These are phyloP conservation scores for Mycosphaerella sp. DNA, from an alignment of 2,329 filamentous ascomycete genomes.

Conservation along the genomic window DNA sequence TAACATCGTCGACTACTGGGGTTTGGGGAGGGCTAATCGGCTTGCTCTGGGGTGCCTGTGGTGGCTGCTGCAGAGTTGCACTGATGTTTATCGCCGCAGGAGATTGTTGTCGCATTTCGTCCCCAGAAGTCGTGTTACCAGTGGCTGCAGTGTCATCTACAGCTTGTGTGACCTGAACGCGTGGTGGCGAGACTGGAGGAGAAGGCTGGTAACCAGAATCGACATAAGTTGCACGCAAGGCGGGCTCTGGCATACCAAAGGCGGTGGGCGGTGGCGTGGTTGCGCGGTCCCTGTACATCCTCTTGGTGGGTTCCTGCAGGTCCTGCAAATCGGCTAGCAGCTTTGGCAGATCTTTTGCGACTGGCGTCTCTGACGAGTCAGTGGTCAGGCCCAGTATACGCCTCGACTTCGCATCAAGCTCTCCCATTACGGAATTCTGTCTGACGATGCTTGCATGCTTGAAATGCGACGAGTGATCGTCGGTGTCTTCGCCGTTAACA, in stretches of 20 bases:
- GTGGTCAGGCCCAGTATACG: constrained; percentile 37
- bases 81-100: constrained; percentile 9
- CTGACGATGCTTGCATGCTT: constrained; percentile 37
- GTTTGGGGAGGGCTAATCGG: constrained; percentile 61
- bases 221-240: constrained; percentile 50
- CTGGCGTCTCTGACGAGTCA: constrained; percentile 13
- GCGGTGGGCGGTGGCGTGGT: constrained; percentile 17
- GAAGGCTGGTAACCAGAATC: constrained; percentile 79
- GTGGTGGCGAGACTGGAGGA: constrained; percentile 66
- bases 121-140: constrained; percentile 11
- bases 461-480: constrained; percentile 38
- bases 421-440: constrained; percentile 31
- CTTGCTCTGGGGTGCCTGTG: constrained; percentile 8
- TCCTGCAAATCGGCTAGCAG: constrained; percentile 10
- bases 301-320: constrained; percentile 10
- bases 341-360: constrained; percentile 11
- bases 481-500: constrained; percentile 62
- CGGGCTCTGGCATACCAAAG: constrained; percentile 12
- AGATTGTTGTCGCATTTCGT: constrained; percentile 9
- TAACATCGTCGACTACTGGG: constrained; percentile 43
- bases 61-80: constrained; percentile 12
- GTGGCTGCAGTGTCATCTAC: constrained; percentile 8
- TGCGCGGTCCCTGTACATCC: constrained; percentile 19
- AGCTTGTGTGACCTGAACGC: constrained; percentile 19
- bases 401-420: constrained; percentile 42